Percentiles rank a stretch among this genome's conserved stretches.
Evolutionary conservation across 345 rosid species (phyloP).

Genomic region (Eucalyptus cloeziana): DNA sequence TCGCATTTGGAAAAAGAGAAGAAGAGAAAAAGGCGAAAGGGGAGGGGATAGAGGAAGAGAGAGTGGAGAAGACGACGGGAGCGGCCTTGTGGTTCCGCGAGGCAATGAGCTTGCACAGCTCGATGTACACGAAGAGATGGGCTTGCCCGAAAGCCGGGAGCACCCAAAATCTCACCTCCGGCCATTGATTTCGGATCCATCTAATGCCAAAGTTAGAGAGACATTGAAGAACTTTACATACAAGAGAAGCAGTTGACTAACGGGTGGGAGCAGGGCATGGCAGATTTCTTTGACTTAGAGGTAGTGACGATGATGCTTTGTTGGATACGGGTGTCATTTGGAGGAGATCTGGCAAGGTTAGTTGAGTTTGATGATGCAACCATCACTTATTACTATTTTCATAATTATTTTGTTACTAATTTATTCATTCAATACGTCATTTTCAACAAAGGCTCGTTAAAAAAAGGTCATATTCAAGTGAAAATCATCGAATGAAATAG

Average conservation of each 20-base stretch:
- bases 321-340: rapidly evolving
- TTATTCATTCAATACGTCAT: background rate
- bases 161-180: background rate
- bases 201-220: background rate
- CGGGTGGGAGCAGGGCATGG: background rate
- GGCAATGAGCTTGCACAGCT: constrained; percentile 12
- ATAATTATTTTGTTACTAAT: rapidly evolving
- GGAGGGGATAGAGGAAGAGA: background rate
- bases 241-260: background rate
- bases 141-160: constrained; percentile 9
- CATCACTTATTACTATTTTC: background rate
- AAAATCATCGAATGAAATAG: background rate
- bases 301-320: background rate
- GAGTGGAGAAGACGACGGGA: background rate
- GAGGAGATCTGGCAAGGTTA: background rate
- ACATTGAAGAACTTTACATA: background rate
- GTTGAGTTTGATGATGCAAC: background rate
- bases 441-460: background rate
- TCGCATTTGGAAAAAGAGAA: too few relatives aligned
- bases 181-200: background rate
- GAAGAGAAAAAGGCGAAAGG: background rate
- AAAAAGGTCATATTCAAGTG: background rate
- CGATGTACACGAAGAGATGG: constrained; percentile 7
- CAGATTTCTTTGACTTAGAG: background rate
- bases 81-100: background rate